Evolutionary conservation across 805 yeast genomes (phyloP), one percentile per base, ranked within the genome.

Genomic region (Deakozyma indianensis): DNA sequence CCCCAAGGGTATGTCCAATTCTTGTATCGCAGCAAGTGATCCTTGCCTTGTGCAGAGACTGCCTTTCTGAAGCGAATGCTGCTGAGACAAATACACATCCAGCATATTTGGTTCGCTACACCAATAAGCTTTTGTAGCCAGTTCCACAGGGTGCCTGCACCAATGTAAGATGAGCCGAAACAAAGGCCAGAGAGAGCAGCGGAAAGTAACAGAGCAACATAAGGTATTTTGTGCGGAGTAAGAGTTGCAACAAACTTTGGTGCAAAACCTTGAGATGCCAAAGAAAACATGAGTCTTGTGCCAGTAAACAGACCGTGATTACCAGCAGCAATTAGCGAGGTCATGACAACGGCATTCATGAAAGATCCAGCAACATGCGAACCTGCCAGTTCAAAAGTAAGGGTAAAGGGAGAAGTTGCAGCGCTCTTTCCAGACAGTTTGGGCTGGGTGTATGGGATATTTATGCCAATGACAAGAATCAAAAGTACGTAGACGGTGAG

Each of bases 281-380:
- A 67, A 24, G 76, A 72, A 49, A 77, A 78, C 23, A 80, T 62
- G 2, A 82, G 68, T 57, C 86, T 67, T 3, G 82, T 72, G 1
- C 81, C 83, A 51, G 79, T 73, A 59, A 73, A 80, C 35, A 78
- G 72, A 9, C 82, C 77, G 41, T 78, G 72, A 60, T 79, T 80
- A 50, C 79, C 76, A 2, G 86, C 81, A 15, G 80, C 74, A 23
- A 80, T 61, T 49, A 82, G 75, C 1, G 80, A 76, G 4, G 80
- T 59, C 50, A 77, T 65, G 45, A 80, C 70, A 50, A 80, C 71
- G 0, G 83, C 75, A 49, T 75, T 75, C 50, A 75, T 66, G 53
- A 76, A 68, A 48, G 77, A 74, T 3, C 73, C 66, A 2, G 67
- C 63, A n/a, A 57, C 63, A 43, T 60, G 57, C 60, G 71, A 66